These are phyloP conservation scores for Lactarius sp. DNA, from an alignment of 768 basidiomycete genomes.

Conservation along the genomic window DNA sequence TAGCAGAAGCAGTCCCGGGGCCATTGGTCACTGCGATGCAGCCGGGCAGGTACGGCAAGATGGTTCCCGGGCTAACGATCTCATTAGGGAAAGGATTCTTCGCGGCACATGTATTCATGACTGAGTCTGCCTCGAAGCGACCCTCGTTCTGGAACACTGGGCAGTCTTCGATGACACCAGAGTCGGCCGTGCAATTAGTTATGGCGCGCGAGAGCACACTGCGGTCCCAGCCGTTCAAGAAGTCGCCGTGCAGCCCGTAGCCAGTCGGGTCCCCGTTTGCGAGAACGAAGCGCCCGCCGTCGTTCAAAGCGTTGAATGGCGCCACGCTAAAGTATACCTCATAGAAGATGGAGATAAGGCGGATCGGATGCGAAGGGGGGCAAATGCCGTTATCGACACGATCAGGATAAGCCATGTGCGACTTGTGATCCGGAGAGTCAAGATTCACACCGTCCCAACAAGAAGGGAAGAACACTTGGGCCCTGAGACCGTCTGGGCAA, in stretches of 20 bases:
- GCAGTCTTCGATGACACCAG: slow-evolving; percentile 19
- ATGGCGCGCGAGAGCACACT: slow-evolving; percentile 39
- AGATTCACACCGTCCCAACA: slow-evolving; percentile 41
- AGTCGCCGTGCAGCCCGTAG: slow-evolving; percentile 38
- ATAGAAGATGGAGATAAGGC: slow-evolving; percentile 42
- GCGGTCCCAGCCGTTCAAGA: slow-evolving; percentile 40
- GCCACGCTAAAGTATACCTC: slow-evolving; percentile 35
- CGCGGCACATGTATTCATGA: slow-evolving; percentile 1
- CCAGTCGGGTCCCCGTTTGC: slow-evolving; percentile 43
- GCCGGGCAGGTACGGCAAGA: slow-evolving; percentile 8
- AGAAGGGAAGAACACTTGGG: slow-evolving; percentile 33
- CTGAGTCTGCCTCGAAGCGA: not conserved
- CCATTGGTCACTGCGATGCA: slow-evolving; percentile 16
- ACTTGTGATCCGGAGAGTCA: slow-evolving; percentile 37
- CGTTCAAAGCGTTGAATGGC: slow-evolving; percentile 30
- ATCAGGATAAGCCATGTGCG: slow-evolving; percentile 36
- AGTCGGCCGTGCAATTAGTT: slow-evolving; percentile 28
- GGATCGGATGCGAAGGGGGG: slow-evolving; percentile 27
- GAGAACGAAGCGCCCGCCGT: slow-evolving; percentile 36
- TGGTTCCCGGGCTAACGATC: not conserved
- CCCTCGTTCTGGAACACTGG: slow-evolving; percentile 4
- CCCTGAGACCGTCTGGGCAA: slow-evolving; percentile 31
- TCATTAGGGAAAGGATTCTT: not conserved
- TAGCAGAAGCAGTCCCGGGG: not conserved
- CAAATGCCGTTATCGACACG: slow-evolving; percentile 7